Evolutionary conservation across 1,139 yeast genomes (phyloP).

Genomic region (Eremothecium cymbalariae): DNA sequence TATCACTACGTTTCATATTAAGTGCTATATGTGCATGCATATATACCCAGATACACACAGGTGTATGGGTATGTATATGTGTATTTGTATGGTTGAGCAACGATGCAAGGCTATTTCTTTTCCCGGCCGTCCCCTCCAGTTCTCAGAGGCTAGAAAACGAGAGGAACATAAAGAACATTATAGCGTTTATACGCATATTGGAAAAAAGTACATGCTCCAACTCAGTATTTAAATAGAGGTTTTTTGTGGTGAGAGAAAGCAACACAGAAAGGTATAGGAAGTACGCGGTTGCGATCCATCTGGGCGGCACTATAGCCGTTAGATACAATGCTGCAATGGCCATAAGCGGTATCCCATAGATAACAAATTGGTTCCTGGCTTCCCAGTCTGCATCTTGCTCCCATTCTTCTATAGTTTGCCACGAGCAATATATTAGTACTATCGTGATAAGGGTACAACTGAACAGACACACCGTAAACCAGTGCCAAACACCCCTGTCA

Average conservation of each 20-base stretch:
- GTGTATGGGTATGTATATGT: background rate
- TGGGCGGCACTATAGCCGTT: background rate
- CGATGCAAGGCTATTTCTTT: too few species aligned
- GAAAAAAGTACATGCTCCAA: background rate
- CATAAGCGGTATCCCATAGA: slow-evolving; percentile 1
- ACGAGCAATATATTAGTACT: slow-evolving; percentile 1
- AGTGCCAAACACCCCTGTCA: background rate
- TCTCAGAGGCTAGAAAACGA: background rate
- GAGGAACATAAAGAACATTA: slow-evolving; percentile 2
- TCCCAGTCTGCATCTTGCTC: slow-evolving; percentile 3
- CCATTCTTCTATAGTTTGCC: slow-evolving; percentile 2
- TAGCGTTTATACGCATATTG: slow-evolving; percentile 1
- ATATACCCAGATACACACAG: background rate
- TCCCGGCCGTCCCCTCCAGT: too few species aligned
- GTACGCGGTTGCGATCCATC: slow-evolving; percentile 2
- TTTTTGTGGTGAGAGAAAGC: slow-evolving; percentile 4
- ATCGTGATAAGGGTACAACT: background rate
- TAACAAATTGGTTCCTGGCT: background rate
- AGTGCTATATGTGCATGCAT: background rate
- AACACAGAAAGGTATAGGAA: slow-evolving; percentile 3
- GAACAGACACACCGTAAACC: slow-evolving; percentile 2
- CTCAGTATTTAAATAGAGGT: slow-evolving; percentile 2
- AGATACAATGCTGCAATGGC: slow-evolving; percentile 4
- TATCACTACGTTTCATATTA: slow-evolving; percentile 3
- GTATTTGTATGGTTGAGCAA: background rate